Base-by-base conservation (phyloP, 2,329 filamentous ascomycete species). In the Sporothrix variecibatus region DNA sequence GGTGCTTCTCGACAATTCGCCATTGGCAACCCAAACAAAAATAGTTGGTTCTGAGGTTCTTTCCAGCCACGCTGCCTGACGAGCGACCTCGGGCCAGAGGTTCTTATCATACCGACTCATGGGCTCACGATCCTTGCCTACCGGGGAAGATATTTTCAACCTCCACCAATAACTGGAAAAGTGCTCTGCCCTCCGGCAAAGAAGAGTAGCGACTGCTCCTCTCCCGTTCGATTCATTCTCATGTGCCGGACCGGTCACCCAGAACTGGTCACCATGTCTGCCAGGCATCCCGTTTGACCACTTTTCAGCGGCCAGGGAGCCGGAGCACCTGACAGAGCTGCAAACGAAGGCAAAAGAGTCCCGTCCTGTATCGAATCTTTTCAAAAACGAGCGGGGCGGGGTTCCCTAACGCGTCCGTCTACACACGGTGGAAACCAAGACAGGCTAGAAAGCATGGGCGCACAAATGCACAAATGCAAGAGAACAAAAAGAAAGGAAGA, bases 81-180 rank as follows among this genome's bases (percentile, higher is more conserved):
- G 92, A 93, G 92, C 87, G 91, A 85, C 89, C 88, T 90, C 90
- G 82, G 85, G 76, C 85, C 84, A 87, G 88, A 92, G 88, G 88
- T 85, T 92, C 92, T 94, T 92, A 92, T 88, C 91, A 82, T 85
- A 87, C 85, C 81, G 88, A 89, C 92, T 93, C 92, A 94, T 94
- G 89, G 91, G 86, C 85, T 85, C 85, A 83, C 82, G 85, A 87
- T 86, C 86, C 87, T 90, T 85, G 83, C 86, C 82, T 86, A 85
- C 83, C 82, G 78, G 77, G 77, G 76, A 78, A 76, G 51, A 34
- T 20, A 53, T 17, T 7, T 12, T 76, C 78, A 76, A 15, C 12
- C 78, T 5, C 15, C 51, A 11, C n/a, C 75, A 81, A 85, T 86
- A 87, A 87, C 89, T 91, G 88, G 88, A 88, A 53, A 81, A 51